Evolutionary conservation across 78 protist species (phyloP), one percentile per base, ranked within the genome.

Genomic region (Mastigamoeba balamuthi): DNA sequence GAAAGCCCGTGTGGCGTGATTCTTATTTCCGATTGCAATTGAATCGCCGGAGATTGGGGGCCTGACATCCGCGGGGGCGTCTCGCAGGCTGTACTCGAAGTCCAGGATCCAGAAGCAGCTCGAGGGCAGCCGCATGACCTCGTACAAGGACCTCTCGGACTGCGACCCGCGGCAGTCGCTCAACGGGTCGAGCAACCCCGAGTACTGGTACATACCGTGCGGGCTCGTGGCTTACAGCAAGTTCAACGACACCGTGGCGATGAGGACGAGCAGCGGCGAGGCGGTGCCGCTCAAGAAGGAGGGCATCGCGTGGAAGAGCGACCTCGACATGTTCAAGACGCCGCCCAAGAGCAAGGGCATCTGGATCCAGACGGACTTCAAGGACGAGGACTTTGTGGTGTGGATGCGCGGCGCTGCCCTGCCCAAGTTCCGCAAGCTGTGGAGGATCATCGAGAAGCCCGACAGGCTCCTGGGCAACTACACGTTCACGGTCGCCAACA

Each of bases 361-460:
- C 6, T 42, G 75, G 38, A 17, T 79, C 28, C 37, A 48, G 43
- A 76, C 91, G 43, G 83, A 89, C 58, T 82, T 73, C 44, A 39
- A 72, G 33, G 89, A 91, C 78, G 92, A 85, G 72, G 94, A 88
- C 69, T 86, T 93, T 27, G 90, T 95, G 64, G 98, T 93, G 29
- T 95, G 98, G 98, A 95, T 95, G 98, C 78, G 96, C 44, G 76
- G 91, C 37, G 98, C 98, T 35, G 91, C 82, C 6, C 91, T 96
- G 40, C 95, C 99, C 66, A 75, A 43, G 41, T 96, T 96, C 88
- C 81, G 89, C 74, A 96, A 96, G 82, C 94, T 94, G 0, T 91
- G 74, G 30, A 65, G 94, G 33, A 41, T 8, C 36, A 68, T 92
- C 69, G 65, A 89, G 25, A 7, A 37, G 6, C 40, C 38, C 6